Base-by-base conservation (phyloP, 2,329 filamentous ascomycete species). In the Sporothrix variecibatus region DNA sequence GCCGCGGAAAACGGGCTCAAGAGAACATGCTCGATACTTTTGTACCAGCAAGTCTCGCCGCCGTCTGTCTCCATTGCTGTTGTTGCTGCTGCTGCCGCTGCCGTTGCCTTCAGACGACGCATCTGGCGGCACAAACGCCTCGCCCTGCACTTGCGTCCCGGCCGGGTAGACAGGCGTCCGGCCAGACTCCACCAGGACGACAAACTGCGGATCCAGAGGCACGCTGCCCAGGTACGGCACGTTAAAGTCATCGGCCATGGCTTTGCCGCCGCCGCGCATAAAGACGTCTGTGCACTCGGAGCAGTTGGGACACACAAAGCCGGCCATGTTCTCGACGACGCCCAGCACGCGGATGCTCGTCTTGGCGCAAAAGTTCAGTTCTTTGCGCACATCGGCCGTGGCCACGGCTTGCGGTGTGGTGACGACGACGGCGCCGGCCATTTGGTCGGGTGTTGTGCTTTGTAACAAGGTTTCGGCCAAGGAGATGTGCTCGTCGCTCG, bases 261-360 rank as follows among this genome's bases (percentile, higher is more conserved):
- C 88, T 81, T 93, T 86, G 8, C 96, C 96, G 3, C 96, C 96
- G 3, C 96, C 96, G 73, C 93, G 95, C 71, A 92, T 94, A 81
- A 99, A 99, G 71, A 98, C 89, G 82, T 98, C 94, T 71, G 94
- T 97, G 83, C 95, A 97, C 81, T 98, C 94, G 69, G 88, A 89
- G 82, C 91, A 93, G 80, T 92, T 89, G 7, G 90, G 90, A 80
- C 93, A 96, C n/a, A 96, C 92, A 78, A 93, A 97, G 2, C 94
- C 94, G 77, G 91, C 92, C 96, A 99, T 98, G 81, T 99, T 99
- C 84, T 99, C 96, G 64, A 99, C 89, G 0, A 99, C 95, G 0
- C 96, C 96, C 12, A 98, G 85, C 49, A 97, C 90, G 1, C 87
- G 86, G 68, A 97, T 91, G 40, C 89, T 88, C 1, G 93, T 95